These are phyloP conservation scores for Ogataea philodendri DNA, from an alignment of 805 yeast species.

Conservation along the genomic window DNA sequence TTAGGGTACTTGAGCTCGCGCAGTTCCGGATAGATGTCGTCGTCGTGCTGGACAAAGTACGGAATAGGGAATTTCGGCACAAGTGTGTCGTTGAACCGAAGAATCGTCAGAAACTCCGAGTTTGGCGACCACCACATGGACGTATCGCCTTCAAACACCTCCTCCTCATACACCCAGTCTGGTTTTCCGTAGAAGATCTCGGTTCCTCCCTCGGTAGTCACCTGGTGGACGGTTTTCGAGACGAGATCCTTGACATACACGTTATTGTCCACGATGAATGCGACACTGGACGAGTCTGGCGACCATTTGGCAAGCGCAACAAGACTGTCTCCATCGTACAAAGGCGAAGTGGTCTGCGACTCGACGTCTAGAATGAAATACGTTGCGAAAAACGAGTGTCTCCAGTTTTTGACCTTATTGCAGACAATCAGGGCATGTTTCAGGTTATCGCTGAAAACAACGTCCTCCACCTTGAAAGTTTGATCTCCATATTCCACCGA, in stretches of 20 bases:
- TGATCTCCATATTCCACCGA: conserved; percentile 39
- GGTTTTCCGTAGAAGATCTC: conserved; percentile 83
- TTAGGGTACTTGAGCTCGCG: conserved; percentile 74
- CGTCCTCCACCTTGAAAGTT: conserved; percentile 47
- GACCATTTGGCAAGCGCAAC: conserved; percentile 64
- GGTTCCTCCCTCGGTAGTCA: conserved; percentile 69
- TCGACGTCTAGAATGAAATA: conserved; percentile 61
- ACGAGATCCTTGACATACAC: conserved; percentile 51
- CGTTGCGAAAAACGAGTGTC: conserved; percentile 66
- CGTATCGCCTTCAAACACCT: conserved; percentile 65
- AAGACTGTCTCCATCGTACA: conserved; percentile 20
- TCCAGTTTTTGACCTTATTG: conserved; percentile 60
- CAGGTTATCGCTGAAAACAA: conserved; percentile 68
- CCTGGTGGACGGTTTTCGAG: conserved; percentile 34
- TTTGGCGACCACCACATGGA: conserved; percentile 88
- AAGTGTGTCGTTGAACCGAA: conserved; percentile 67
- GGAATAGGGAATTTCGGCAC: conserved; percentile 76
- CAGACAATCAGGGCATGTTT: conserved; percentile 57
- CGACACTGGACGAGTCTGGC: conserved; percentile 63
- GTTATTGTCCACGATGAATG: conserved; percentile 68
- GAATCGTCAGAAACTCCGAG: conserved; percentile 61
- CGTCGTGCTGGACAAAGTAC: conserved; percentile 58
- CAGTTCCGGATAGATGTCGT: conserved; percentile 55
- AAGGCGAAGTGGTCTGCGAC: conserved; percentile 25
- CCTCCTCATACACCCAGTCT: conserved; percentile 95